These are phyloP conservation scores for Sophora flavescens DNA, from an alignment of 306 rosid species.

Conservation along the genomic window DNA sequence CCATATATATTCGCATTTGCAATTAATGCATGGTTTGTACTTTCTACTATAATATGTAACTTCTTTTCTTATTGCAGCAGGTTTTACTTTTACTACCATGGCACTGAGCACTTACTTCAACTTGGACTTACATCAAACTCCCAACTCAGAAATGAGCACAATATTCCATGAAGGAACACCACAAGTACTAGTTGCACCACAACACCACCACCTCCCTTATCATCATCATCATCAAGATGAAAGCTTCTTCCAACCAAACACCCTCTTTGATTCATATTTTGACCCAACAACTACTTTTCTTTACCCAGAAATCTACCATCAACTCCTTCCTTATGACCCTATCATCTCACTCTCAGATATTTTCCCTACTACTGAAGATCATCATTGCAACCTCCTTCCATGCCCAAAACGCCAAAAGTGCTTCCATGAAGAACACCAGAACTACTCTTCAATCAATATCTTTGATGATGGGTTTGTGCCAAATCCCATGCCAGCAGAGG, in stretches of 20 bases:
- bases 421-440: conserved; percentile 12
- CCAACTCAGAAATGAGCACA: conserved; percentile 32
- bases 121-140: conserved; percentile 36
- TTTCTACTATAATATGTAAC: conserved; percentile 4
- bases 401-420: conserved; percentile 52
- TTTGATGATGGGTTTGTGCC: conserved; percentile 34
- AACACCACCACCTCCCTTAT: neutral
- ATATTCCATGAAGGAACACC: conserved; percentile 29
- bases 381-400: neutral
- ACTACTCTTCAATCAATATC: neutral
- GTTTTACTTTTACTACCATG: conserved; percentile 33
- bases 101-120: conserved; percentile 42
- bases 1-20: neutral
- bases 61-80: neutral
- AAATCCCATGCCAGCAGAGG: neutral
- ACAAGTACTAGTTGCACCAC: neutral
- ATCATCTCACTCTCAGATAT: conserved; percentile 21
- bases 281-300: conserved; percentile 18
- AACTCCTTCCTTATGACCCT: neutral
- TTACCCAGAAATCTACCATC: conserved; percentile 22
- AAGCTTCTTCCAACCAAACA: conserved; percentile 15
- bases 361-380: conserved; percentile 8
- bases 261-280: conserved; percentile 27
- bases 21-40: neutral
- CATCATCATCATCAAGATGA: conserved; percentile 38